Conservation (phyloP, 441 rosid genomes). For the Arabidopsis lyrata region DNA sequence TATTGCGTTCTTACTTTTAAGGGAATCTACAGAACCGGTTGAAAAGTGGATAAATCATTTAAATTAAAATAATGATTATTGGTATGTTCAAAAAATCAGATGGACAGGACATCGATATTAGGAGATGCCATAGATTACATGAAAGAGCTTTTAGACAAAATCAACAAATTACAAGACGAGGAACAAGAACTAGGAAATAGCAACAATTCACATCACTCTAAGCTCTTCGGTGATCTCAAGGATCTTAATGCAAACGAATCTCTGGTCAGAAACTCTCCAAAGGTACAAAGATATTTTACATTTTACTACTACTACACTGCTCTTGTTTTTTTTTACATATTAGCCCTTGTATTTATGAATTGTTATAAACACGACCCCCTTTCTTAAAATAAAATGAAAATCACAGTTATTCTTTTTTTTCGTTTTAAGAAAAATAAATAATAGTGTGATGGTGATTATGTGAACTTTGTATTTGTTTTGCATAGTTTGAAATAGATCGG, state of each 20-base stretch:
- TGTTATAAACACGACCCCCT: background rate
- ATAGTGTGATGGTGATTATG: constrained; percentile 20
- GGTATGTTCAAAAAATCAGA: constrained; percentile 51
- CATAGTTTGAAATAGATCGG: constrained; percentile 80
- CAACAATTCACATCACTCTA: constrained; percentile 39
- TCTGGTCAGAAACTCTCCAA: constrained; percentile 79
- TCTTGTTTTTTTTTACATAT: constrained; percentile 17
- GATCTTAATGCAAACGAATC: constrained; percentile 65
- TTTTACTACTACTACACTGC: background rate
- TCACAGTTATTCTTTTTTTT: background rate
- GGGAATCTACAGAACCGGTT: constrained; percentile 36
- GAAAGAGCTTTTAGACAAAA: constrained; percentile 91
- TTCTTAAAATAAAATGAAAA: too few species aligned
- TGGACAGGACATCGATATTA: constrained; percentile 96
- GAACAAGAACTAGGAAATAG: constrained; percentile 52
- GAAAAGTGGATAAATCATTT: constrained; percentile 27
- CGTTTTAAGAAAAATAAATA: background rate
- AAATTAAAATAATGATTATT: constrained; percentile 21
- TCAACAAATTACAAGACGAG: constrained; percentile 72
- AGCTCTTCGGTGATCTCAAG: constrained; percentile 52
- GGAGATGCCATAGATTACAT: constrained; percentile 96
- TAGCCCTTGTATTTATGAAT: constrained; percentile 15
- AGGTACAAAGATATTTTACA: constrained; percentile 55
- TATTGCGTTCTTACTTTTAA: constrained; percentile 34
- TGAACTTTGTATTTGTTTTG: constrained; percentile 14